Conservation (phyloP, 768 basidiomycete genomes). For the Leccinum barrowsii region DNA sequence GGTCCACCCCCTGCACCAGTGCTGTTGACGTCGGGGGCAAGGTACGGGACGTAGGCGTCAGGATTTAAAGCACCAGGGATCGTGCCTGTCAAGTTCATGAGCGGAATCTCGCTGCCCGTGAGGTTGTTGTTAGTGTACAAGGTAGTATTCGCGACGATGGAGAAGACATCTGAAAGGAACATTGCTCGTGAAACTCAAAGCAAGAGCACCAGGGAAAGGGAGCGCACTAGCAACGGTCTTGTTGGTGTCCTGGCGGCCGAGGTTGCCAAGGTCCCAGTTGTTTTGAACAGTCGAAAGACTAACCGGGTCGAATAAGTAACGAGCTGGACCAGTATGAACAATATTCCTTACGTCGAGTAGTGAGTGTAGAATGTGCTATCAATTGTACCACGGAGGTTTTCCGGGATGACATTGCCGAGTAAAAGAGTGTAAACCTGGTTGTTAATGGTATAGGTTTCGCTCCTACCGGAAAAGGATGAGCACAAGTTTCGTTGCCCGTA, state of each 20-base stretch:
- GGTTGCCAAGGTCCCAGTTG: conserved; percentile 60
- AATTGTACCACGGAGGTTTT: conserved; percentile 37
- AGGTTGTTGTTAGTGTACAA: conserved; percentile 40
- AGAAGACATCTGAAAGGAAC: conserved; percentile 44
- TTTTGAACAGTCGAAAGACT: conserved; percentile 51
- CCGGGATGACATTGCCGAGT: conserved; percentile 45
- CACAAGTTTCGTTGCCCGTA: neutral
- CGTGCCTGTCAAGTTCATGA: conserved; percentile 40
- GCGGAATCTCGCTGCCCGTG: conserved; percentile 27
- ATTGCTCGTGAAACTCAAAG: neutral
- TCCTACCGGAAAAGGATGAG: conserved; percentile 10
- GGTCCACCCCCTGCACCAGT: conserved; percentile 41
- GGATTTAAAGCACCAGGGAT: conserved; percentile 44
- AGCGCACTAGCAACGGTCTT: conserved; percentile 29
- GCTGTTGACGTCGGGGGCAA: conserved; percentile 39
- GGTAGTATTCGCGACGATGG: conserved; percentile 45
- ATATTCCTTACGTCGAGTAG: conserved; percentile 41
- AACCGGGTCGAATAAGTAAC: neutral
- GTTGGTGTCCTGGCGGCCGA: conserved; percentile 58
- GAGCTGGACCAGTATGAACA: neutral
- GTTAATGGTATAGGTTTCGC: conserved; percentile 34
- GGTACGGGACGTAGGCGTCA: conserved; percentile 39
- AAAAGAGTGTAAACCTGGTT: conserved; percentile 48
- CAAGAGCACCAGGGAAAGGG: neutral
- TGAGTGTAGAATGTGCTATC: conserved; percentile 60